These are phyloP conservation scores for Dacryopinax primogenitus DNA, from an alignment of 768 basidiomycete genomes.

Conservation along the genomic window DNA sequence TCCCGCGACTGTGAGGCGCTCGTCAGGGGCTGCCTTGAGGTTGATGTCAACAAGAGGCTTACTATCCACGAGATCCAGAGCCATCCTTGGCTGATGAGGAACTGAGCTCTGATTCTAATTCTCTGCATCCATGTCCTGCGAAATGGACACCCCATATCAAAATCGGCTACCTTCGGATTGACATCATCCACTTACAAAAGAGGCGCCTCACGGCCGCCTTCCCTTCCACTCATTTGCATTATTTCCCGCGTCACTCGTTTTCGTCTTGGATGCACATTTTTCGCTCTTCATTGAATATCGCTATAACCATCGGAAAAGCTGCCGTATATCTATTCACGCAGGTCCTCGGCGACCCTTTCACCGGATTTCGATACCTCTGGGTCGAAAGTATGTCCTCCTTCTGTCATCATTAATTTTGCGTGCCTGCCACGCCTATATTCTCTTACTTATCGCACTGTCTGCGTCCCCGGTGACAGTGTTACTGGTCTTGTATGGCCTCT, in stretches of 20 bases:
- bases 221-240: neutral
- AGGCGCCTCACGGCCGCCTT: neutral
- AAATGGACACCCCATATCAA: no score
- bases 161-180: neutral
- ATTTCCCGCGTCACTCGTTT: neutral
- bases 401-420: no score
- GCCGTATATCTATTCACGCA: no score
- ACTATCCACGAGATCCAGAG: conserved; percentile 21
- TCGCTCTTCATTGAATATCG: neutral
- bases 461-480: no score
- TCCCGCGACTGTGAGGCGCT: conserved; percentile 20
- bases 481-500: no score
- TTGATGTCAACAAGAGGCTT: conserved; percentile 20
- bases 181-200: neutral
- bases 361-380: no score
- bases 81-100: conserved; percentile 14
- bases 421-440: no score
- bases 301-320: neutral
- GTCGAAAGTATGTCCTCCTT: no score
- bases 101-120: neutral
- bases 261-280: neutral
- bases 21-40: conserved; percentile 22
- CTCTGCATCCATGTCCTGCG: no score
- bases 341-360: no score
- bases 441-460: no score